These are phyloP conservation scores for Lippia alba DNA, from an alignment of 305 asterid genomes.

Conservation along the genomic window DNA sequence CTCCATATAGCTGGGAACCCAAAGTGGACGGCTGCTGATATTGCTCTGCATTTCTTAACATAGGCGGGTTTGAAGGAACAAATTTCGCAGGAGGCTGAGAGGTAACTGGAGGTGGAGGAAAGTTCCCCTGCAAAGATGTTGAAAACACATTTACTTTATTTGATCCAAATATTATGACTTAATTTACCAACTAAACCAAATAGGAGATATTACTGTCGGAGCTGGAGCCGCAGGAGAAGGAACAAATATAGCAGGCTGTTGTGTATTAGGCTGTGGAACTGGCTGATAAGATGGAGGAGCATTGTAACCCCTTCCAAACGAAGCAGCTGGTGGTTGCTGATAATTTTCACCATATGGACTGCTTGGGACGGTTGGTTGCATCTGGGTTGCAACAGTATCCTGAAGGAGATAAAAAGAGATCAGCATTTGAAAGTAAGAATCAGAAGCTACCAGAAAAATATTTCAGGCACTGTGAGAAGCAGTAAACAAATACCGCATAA, in stretches of 20 bases:
- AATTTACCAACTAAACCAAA: slow-evolving; percentile 23
- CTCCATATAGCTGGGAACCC: slow-evolving; percentile 93
- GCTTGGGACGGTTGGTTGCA: slow-evolving; percentile 51
- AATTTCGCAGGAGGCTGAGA: slow-evolving; percentile 77
- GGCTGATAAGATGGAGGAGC: slow-evolving; percentile 65
- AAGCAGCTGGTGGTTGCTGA: slow-evolving; percentile 57
- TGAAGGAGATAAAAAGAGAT: slow-evolving; percentile 38
- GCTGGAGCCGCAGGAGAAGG: slow-evolving; percentile 74
- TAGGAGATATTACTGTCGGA: slow-evolving; percentile 53
- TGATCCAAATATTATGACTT: slow-evolving; percentile 29
- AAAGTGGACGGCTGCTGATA: slow-evolving; percentile 92
- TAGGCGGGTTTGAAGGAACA: slow-evolving; percentile 85
- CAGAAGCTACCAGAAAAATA: slow-evolving; percentile 16
- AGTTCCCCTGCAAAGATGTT: slow-evolving; percentile 61
- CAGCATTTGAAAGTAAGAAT: slow-evolving; percentile 12
- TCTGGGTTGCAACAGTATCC: slow-evolving; percentile 61
- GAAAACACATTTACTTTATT: slow-evolving; percentile 16
- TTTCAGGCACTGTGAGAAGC: slow-evolving; percentile 4
- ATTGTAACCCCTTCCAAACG: slow-evolving; percentile 55
- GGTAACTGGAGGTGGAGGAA: slow-evolving; percentile 73
- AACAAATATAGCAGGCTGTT: slow-evolving; percentile 72
- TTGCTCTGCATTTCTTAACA: slow-evolving; percentile 75
- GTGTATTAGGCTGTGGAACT: slow-evolving; percentile 52
- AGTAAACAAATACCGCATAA: slow-evolving; percentile 61
- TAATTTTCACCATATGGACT: slow-evolving; percentile 68